phyloP scores from a whole-genome alignment of 257 asterid genomes.

The Solanum pennellii region DNA sequence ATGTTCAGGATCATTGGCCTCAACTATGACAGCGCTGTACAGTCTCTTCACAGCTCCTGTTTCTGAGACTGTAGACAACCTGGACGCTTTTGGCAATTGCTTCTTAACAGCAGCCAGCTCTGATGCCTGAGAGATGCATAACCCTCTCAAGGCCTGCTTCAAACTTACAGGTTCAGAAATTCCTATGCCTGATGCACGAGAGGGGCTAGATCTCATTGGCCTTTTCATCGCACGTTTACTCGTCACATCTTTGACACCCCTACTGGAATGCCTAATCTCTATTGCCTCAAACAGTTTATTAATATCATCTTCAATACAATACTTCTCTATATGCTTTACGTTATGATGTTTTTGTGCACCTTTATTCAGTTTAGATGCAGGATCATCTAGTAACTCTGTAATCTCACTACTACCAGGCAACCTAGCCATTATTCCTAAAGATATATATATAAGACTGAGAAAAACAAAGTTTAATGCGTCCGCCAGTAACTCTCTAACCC shows the following conservation, averaged over 20 bases:
- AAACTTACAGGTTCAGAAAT: slow-evolving; percentile 58
- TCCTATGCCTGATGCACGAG: slow-evolving; percentile 53
- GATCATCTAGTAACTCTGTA: slow-evolving; percentile 34
- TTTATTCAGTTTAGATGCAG: background rate
- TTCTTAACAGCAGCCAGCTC: slow-evolving; percentile 86
- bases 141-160: slow-evolving; percentile 90
- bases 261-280: slow-evolving; percentile 32
- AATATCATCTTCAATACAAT: slow-evolving; percentile 47
- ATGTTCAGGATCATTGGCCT: slow-evolving; percentile 11
- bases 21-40: background rate
- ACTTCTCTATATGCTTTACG: slow-evolving; percentile 20
- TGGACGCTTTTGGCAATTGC: slow-evolving; percentile 33
- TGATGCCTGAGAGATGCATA: slow-evolving; percentile 93
- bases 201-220: slow-evolving; percentile 49
- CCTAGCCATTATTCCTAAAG: slow-evolving; percentile 14
- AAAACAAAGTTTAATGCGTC: background rate
- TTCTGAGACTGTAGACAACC: slow-evolving; percentile 32
- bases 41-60: slow-evolving; percentile 32
- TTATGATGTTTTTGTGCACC: slow-evolving; percentile 7
- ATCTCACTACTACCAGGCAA: slow-evolving; percentile 45
- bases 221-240: slow-evolving; percentile 73
- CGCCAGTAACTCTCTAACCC: slow-evolving; percentile 15
- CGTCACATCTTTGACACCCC: slow-evolving; percentile 10
- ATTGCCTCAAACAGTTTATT: slow-evolving; percentile 68
- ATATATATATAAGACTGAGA: background rate